Conservation (phyloP, 148 eudicot genomes). For the Nyssa sinensis region DNA sequence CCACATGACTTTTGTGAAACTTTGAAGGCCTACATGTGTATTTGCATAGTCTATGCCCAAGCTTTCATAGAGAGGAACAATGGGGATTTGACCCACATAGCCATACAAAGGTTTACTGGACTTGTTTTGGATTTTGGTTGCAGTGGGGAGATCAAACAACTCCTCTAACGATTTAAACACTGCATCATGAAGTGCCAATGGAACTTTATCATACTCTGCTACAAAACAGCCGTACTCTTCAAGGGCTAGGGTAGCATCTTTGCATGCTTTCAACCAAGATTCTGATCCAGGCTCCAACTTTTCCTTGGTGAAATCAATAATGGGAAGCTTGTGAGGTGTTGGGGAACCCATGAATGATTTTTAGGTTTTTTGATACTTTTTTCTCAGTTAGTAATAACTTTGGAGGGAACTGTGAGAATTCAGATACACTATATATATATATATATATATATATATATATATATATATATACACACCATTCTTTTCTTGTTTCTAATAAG, state of each 20-base stretch:
- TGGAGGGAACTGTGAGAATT: not conserved
- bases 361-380: not conserved
- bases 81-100: conserved; percentile 48
- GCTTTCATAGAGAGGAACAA: conserved; percentile 51
- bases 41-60: conserved; percentile 45
- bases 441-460: no score
- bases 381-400: not conserved
- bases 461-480: not conserved
- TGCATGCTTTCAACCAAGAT: conserved; percentile 30
- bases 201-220: conserved; percentile 35
- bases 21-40: conserved; percentile 34
- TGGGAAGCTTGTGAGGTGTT: conserved; percentile 38
- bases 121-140: conserved; percentile 42
- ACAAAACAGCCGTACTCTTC: conserved; percentile 57
- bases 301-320: conserved; percentile 30
- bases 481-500: not conserved
- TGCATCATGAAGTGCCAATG: conserved; percentile 25
- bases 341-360: conserved; percentile 20
- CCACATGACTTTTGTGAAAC: conserved; percentile 48
- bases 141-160: conserved; percentile 42
- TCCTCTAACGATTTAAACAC: conserved; percentile 32
- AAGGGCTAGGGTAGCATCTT: conserved; percentile 27
- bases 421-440: no score
- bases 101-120: conserved; percentile 49
- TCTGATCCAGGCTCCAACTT: conserved; percentile 24